A percentile compares a stretch with the other conserved stretches of the same genome.
Evolutionary conservation across 306 rosid species (phyloP).

Genomic region (Malus domestica): DNA sequence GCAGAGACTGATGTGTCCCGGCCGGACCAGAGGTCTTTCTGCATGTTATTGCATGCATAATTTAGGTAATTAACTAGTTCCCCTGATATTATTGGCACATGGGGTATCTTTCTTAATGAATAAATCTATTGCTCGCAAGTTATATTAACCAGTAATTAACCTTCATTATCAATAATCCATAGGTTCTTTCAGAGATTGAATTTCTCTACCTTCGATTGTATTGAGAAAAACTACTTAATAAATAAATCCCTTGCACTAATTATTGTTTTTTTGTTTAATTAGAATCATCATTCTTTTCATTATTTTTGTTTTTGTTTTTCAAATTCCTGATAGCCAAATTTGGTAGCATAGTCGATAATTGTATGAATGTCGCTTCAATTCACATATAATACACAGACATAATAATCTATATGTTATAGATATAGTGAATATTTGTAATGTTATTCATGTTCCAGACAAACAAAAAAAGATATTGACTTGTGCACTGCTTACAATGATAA

Average conservation of each 20-base stretch:
- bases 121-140: background rate
- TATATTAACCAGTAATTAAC: background rate
- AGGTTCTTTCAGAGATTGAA: too few relatives aligned
- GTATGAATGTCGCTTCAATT: too few relatives aligned
- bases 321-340: too few relatives aligned
- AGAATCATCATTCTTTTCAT: too few relatives aligned
- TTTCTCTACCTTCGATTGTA: too few relatives aligned
- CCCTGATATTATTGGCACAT: constrained; percentile 9
- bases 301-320: too few relatives aligned
- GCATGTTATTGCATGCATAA: background rate
- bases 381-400: background rate
- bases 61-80: background rate
- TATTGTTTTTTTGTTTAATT: too few relatives aligned
- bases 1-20: background rate
- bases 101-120: background rate
- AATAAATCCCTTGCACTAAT: too few relatives aligned
- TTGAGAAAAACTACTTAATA: too few relatives aligned
- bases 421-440: background rate
- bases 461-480: background rate
- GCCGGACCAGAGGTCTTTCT: background rate
- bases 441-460: background rate
- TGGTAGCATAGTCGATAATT: too few relatives aligned
- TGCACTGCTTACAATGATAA: background rate
- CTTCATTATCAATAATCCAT: background rate
- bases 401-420: background rate